Base-by-base conservation (phyloP, 768 basidiomycete species). In the Mrakia frigida region DNA sequence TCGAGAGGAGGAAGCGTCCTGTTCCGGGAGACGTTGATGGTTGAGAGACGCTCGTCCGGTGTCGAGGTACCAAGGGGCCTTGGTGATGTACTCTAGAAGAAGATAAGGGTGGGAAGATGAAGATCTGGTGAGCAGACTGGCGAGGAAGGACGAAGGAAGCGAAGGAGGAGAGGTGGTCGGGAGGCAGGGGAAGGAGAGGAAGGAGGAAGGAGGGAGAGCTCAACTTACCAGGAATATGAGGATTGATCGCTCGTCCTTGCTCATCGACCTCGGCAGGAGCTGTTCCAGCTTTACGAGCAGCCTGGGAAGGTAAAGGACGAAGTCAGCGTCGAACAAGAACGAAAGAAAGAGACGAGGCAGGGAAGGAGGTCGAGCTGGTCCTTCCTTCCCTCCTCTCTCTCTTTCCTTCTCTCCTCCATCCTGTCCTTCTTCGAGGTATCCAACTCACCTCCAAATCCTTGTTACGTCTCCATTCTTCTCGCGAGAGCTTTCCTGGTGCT, bases 11-110 rank as follows among this genome's bases (percentile, higher is more conserved):
- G 86, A 84, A 39, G 84, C 81, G 56, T 87, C 87, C 18, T 74
- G 39, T 78, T 89, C 89, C 31, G 88, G 90, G 78, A 90, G 89
- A 80, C 96, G 90, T 83, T 99, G 97, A 86, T 98, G 96, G 82
- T 90, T 92, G 74, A 99, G 87, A 14, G 94, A 94, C 1, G 97
- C 94, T 46, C 88, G 90, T 65, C 94, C 97, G 6, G 92, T 94
- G 84, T 98, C 93, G 79, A 96, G 88, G 84, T 98, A 99, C 97
- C 97, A 99, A 75, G 97, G 97, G 11, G 94, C 96, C 84, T 96
- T 93, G 10, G 96, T 93, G 82, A 99, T 99, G 83, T 98, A 99
- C 85, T 98, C 93, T 94, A 33, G 31, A 41, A 39, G n/a, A n/a
- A 31, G 43, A 53, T 0, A 23, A 23, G 67, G 41, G 14, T 25